These are phyloP conservation scores for Candida mattraensis DNA, from an alignment of 805 yeast species.

Conservation along the genomic window DNA sequence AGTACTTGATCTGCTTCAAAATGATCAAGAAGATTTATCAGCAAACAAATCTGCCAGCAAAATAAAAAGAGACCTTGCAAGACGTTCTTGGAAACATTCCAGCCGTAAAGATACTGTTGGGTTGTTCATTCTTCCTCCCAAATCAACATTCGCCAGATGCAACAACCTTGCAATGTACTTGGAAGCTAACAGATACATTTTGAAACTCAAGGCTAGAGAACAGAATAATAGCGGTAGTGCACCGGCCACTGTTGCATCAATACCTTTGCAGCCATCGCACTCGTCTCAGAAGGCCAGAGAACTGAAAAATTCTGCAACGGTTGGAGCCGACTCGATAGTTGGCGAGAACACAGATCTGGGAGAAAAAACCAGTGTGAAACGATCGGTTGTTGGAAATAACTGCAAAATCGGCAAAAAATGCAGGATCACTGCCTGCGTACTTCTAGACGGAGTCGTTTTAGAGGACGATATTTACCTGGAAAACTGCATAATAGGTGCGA, in stretches of 20 bases:
- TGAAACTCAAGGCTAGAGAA: conserved; percentile 60
- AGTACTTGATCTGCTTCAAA: conserved; percentile 50
- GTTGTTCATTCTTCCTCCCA: conserved; percentile 67
- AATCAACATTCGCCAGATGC: conserved; percentile 70
- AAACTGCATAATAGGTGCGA: conserved; percentile 81
- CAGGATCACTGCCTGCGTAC: conserved; percentile 81
- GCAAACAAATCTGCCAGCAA: conserved; percentile 55
- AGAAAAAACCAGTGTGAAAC: conserved; percentile 82
- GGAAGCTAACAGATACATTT: conserved; percentile 82
- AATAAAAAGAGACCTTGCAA: conserved; percentile 80
- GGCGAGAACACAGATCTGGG: conserved; percentile 69
- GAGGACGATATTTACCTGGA: conserved; percentile 81
- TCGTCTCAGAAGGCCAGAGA: conserved; percentile 33
- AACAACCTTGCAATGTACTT: conserved; percentile 78
- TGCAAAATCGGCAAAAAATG: conserved; percentile 84
- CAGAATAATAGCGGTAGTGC: too few relatives aligned
- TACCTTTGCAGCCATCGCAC: conserved; percentile 6
- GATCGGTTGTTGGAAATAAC: conserved; percentile 73
- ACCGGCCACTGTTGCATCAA: conserved; percentile 1
- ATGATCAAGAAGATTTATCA: conserved; percentile 28
- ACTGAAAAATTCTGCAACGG: conserved; percentile 58
- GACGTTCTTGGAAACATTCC: conserved; percentile 89
- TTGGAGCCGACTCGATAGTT: conserved; percentile 84
- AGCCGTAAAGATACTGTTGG: conserved; percentile 58
- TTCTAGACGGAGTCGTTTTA: conserved; percentile 66